Conservation (phyloP, 768 basidiomycete species). For the Boletellus sp. region DNA sequence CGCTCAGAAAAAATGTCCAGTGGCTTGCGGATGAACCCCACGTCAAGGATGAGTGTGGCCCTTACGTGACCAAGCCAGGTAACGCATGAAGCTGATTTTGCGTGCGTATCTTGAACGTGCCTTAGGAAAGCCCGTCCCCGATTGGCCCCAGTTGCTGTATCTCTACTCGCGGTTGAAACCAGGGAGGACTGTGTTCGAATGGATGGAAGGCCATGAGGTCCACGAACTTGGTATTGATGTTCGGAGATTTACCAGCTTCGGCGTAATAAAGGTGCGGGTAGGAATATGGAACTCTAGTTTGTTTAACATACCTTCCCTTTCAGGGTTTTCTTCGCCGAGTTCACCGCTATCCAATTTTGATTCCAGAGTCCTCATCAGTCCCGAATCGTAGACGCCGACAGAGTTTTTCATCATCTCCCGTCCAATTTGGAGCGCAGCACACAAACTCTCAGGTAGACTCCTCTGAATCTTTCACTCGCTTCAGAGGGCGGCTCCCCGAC, state of each 20-base stretch:
- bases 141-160: constrained; percentile 84
- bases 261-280: constrained; percentile 82
- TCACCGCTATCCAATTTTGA: constrained; percentile 86
- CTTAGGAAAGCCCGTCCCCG: constrained; percentile 57
- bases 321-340: constrained; percentile 90
- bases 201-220: constrained; percentile 79
- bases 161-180: constrained; percentile 85
- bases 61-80: constrained; percentile 84
- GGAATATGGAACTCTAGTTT: background rate
- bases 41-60: constrained; percentile 87
- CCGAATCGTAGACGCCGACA: constrained; percentile 27
- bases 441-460: constrained; percentile 6
- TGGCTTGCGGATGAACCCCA: constrained; percentile 83
- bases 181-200: constrained; percentile 79
- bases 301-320: background rate
- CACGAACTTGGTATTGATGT: constrained; percentile 78
- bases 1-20: constrained; percentile 78
- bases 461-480: constrained; percentile 12
- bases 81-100: background rate
- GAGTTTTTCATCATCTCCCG: constrained; percentile 26
- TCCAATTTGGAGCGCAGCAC: constrained; percentile 11
- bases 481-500: constrained; percentile 23
- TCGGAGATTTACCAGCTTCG: constrained; percentile 93
- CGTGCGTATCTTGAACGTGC: constrained; percentile 1
- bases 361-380: constrained; percentile 35